Evolutionary conservation across 2,329 filamentous ascomycete species (phyloP).

Genomic region (Botrytis cinerea): DNA sequence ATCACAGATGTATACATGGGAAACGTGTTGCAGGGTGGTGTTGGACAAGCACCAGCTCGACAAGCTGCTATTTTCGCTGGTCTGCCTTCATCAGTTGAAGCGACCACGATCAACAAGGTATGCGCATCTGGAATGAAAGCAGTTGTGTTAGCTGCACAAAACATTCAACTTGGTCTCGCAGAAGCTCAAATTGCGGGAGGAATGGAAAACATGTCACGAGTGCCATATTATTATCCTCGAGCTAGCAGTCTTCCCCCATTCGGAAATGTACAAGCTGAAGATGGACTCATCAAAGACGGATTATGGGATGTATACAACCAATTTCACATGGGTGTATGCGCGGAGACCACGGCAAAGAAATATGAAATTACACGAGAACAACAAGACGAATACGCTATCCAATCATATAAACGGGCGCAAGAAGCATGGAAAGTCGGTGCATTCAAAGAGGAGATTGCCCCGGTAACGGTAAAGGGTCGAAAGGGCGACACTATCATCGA

Average conservation of each 20-base stretch:
- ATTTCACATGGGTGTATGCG: constrained; percentile 97
- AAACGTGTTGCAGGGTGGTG: constrained; percentile 80
- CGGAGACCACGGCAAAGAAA: constrained; percentile 91
- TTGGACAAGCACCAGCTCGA: constrained; percentile 88
- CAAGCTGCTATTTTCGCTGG: constrained; percentile 90
- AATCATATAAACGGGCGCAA: constrained; percentile 86
- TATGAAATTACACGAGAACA: constrained; percentile 76
- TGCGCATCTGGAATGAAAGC: constrained; percentile 95
- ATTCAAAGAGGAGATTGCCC: constrained; percentile 87
- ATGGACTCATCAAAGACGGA: constrained; percentile 92
- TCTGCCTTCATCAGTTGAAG: constrained; percentile 77
- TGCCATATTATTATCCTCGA: constrained; percentile 86
- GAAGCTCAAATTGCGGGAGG: constrained; percentile 91
- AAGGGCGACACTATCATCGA: constrained; percentile 81
- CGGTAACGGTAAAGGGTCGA: constrained; percentile 79
- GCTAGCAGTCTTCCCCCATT: constrained; percentile 82
- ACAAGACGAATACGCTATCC: constrained; percentile 89
- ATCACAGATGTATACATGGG: constrained; percentile 97
- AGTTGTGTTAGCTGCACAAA: constrained; percentile 85
- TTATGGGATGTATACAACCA: constrained; percentile 96
- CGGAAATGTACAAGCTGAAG: constrained; percentile 83
- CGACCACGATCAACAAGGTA: constrained; percentile 95
- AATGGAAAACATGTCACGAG: constrained; percentile 97
- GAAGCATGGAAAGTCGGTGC: constrained; percentile 80
- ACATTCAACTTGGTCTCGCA: constrained; percentile 87